phyloP scores from a whole-genome alignment of 768 basidiomycete species.

The Jaapia argillacea region DNA sequence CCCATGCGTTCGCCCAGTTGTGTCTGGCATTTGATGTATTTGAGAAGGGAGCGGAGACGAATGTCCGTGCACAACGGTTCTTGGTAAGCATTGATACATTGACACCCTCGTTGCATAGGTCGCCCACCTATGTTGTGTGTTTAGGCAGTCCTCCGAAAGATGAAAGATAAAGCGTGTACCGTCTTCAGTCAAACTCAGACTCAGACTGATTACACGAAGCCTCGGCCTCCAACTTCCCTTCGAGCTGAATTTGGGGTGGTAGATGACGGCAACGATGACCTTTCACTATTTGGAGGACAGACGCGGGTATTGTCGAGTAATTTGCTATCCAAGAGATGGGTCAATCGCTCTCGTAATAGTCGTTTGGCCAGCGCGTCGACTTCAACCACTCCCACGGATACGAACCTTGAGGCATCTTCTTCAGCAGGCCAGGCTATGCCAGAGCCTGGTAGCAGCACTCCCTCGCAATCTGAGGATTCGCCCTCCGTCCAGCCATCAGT shows the following conservation, averaged over 20 bases:
- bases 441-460: too few relatives aligned
- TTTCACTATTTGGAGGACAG: slow-evolving; percentile 53
- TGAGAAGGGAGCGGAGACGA: slow-evolving; percentile 52
- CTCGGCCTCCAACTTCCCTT: slow-evolving; percentile 24
- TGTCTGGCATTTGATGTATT: slow-evolving; percentile 71
- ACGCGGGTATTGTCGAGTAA: slow-evolving; percentile 58
- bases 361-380: too few relatives aligned
- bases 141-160: slow-evolving; percentile 52
- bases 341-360: too few relatives aligned
- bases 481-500: too few relatives aligned
- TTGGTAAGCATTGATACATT: slow-evolving; percentile 46
- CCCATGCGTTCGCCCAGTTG: slow-evolving; percentile 62
- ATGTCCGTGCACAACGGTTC: slow-evolving; percentile 55
- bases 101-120: background rate
- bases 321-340: too few relatives aligned
- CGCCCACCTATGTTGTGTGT: background rate
- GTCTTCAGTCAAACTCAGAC: slow-evolving; percentile 55
- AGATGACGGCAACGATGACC: slow-evolving; percentile 51
- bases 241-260: slow-evolving; percentile 31
- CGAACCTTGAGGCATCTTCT: too few relatives aligned
- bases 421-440: too few relatives aligned
- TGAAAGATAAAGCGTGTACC: slow-evolving; percentile 57
- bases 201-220: slow-evolving; percentile 36
- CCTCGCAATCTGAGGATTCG: too few relatives aligned
- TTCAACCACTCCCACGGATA: too few relatives aligned